These are phyloP conservation scores for Excoecaria cochinchinensis DNA, from an alignment of 345 rosid species.

Conservation along the genomic window DNA sequence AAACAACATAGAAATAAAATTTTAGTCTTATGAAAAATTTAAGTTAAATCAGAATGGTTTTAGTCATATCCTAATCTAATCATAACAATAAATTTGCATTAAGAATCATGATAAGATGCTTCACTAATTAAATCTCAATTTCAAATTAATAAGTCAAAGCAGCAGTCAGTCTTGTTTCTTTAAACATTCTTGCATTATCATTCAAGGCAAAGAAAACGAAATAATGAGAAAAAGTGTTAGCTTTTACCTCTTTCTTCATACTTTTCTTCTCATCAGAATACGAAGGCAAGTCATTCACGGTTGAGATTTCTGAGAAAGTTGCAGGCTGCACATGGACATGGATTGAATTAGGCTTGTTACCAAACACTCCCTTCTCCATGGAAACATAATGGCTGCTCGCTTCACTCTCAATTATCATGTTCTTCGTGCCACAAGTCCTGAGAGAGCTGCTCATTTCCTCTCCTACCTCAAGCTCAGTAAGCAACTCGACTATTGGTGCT, in stretches of 20 bases:
- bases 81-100: too few species aligned
- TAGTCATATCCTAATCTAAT: not conserved
- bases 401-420: constrained; percentile 25
- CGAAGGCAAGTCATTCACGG: constrained; percentile 1
- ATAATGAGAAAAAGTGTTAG: not conserved
- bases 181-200: too few species aligned
- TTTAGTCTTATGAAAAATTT: too few species aligned
- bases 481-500: constrained; percentile 45
- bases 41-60: not conserved
- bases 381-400: constrained; percentile 32
- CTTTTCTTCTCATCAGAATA: constrained; percentile 17
- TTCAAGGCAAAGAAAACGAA: not conserved
- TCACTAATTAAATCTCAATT: too few species aligned
- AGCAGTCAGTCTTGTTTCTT: too few species aligned
- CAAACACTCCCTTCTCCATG: constrained; percentile 10
- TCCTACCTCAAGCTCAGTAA: constrained; percentile 44
- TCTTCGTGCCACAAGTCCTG: constrained; percentile 20
- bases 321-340: constrained; percentile 14
- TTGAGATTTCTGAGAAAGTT: constrained; percentile 23
- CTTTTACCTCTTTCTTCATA: constrained; percentile 21
- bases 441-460: constrained; percentile 31
- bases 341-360: constrained; percentile 17
- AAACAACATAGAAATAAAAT: not conserved
- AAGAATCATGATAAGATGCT: too few species aligned
- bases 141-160: too few species aligned